A percentile compares a stretch with the other conserved stretches of the same genome.
Conservation (phyloP, 2,329 filamentous ascomycete species). For the Talaromyces sp. region DNA sequence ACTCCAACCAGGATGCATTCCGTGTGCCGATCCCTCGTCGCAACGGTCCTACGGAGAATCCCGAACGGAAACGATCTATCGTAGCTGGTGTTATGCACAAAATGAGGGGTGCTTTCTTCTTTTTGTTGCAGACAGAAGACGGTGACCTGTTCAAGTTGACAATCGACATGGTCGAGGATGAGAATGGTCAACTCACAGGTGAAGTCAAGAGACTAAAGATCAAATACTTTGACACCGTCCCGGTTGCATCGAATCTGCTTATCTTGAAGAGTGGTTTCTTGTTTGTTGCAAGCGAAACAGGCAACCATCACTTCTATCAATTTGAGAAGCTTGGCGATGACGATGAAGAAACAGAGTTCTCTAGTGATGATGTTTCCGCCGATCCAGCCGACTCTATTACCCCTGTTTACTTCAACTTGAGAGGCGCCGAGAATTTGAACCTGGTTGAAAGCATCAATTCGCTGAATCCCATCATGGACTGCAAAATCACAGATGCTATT, state of each 20-base stretch:
- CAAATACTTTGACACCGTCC: slow-evolving; percentile 97
- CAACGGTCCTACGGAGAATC: slow-evolving; percentile 85
- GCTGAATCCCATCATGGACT: slow-evolving; percentile 87
- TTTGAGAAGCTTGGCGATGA: slow-evolving; percentile 97
- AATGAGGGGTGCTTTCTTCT: slow-evolving; percentile 95
- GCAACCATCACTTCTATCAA: slow-evolving; percentile 93
- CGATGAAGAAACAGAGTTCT: slow-evolving; percentile 82
- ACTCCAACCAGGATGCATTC: slow-evolving; percentile 88
- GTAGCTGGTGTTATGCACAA: slow-evolving; percentile 96
- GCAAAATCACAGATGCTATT: slow-evolving; percentile 85
- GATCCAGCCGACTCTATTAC: slow-evolving; percentile 71
- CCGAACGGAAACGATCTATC: slow-evolving; percentile 82
- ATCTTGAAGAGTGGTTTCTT: slow-evolving; percentile 95
- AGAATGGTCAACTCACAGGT: slow-evolving; percentile 72
- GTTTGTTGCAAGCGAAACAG: slow-evolving; percentile 87
- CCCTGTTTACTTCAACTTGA: slow-evolving; percentile 81
- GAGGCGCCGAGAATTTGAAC: slow-evolving; percentile 76
- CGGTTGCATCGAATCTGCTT: slow-evolving; percentile 79
- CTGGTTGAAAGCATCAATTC: slow-evolving; percentile 82
- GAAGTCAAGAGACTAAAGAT: slow-evolving; percentile 83
- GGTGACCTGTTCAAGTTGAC: slow-evolving; percentile 98
- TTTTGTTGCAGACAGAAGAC: slow-evolving; percentile 91
- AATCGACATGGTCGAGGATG: slow-evolving; percentile 82
- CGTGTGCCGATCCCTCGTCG: slow-evolving; percentile 85
- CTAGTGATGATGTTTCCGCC: slow-evolving; percentile 75